Percentiles rank a stretch among this genome's conserved stretches.
Conservation (phyloP, 106 monocot genomes). For the Platanthera zijinensis region DNA sequence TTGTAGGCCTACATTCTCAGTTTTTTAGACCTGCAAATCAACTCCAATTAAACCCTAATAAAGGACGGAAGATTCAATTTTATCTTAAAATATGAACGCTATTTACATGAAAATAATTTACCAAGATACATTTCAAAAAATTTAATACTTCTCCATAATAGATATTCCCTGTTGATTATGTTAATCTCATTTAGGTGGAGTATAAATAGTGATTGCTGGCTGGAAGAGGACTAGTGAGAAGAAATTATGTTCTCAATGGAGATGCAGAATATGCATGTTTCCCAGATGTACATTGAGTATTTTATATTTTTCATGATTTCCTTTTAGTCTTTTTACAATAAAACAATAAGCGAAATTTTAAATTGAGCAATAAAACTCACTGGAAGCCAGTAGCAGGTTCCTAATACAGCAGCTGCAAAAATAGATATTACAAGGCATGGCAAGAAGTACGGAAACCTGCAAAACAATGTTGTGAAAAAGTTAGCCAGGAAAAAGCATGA, state of each 20-base stretch:
- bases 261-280: background rate
- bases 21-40: too few species aligned
- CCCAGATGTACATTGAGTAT: background rate
- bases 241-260: background rate
- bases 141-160: too few species aligned
- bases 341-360: background rate
- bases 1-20: too few species aligned
- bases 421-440: conserved; percentile 11
- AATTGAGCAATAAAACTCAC: conserved; percentile 2
- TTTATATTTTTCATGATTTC: background rate
- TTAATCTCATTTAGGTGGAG: too few species aligned
- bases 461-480: background rate
- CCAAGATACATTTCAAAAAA: too few species aligned
- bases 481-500: background rate
- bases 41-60: too few species aligned
- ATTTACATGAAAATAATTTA: too few species aligned
- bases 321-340: background rate
- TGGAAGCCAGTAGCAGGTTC: conserved; percentile 7
- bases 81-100: too few species aligned
- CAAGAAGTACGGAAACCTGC: conserved; percentile 16
- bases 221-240: background rate
- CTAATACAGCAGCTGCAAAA: conserved; percentile 1
- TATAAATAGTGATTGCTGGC: too few species aligned
- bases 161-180: too few species aligned
- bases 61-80: too few species aligned